phyloP scores from a whole-genome alignment of 2,329 filamentous ascomycete species.

The Xylariaceae sp. region DNA sequence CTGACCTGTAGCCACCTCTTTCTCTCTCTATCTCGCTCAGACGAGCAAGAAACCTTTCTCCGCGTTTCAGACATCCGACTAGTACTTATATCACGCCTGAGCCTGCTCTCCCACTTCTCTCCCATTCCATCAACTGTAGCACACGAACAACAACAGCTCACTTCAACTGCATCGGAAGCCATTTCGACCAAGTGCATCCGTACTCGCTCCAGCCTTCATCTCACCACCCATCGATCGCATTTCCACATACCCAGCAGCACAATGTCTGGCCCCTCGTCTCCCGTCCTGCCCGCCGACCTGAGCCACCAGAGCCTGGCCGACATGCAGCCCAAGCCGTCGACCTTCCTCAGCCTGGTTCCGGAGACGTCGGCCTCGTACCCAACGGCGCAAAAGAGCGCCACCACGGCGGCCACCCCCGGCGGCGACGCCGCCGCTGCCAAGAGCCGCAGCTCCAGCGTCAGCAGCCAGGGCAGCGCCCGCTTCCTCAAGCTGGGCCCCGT shows the following conservation, averaged over 20 bases:
- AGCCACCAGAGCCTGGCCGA: slow-evolving; percentile 14
- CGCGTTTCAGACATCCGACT: no score
- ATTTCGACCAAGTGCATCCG: no score
- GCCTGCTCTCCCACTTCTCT: no score
- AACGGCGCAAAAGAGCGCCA: slow-evolving; percentile 25
- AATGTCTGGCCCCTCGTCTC: slow-evolving; percentile 19
- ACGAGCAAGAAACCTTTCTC: no score
- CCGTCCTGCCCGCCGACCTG: slow-evolving; percentile 5
- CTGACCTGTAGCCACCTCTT: no score
- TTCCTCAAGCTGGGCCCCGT: slow-evolving; percentile 60
- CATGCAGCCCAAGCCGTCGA: slow-evolving; percentile 22
- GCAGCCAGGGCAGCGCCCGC: slow-evolving; percentile 38
- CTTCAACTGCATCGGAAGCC: no score
- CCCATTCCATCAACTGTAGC: no score
- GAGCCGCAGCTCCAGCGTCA: slow-evolving; percentile 48
- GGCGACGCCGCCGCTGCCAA: slow-evolving; percentile 13
- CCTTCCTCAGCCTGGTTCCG: slow-evolving; percentile 53
- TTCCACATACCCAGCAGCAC: slow-evolving; percentile 14
- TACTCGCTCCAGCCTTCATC: neutral
- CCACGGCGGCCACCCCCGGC: slow-evolving; percentile 22
- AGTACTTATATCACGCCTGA: no score
- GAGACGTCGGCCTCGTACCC: slow-evolving; percentile 50
- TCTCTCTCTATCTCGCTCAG: no score
- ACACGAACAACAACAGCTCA: no score
- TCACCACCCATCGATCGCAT: neutral